phyloP scores from a whole-genome alignment of 768 basidiomycete species.

The Pleurotus giganteus region DNA sequence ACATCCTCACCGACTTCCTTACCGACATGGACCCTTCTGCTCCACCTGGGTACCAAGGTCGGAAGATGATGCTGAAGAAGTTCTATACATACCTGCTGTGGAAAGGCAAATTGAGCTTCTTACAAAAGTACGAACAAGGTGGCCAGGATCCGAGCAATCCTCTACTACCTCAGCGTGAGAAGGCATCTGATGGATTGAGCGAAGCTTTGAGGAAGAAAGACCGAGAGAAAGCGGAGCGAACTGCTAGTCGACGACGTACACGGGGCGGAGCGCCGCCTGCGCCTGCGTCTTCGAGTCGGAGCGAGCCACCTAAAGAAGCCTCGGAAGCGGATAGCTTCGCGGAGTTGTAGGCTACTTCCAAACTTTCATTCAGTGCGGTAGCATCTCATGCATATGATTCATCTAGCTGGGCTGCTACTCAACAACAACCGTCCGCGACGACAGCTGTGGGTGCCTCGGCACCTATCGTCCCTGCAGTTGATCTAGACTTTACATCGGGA shows the following conservation, averaged over 20 bases:
- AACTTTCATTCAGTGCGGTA: not conserved
- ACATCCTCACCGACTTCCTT: conserved; percentile 78
- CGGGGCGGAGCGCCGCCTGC: conserved; percentile 65
- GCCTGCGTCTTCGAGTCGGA: conserved; percentile 16
- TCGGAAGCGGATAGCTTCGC: conserved; percentile 54
- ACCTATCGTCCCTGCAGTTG: conserved; percentile 22
- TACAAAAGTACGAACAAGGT: conserved; percentile 29
- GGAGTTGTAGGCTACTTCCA: conserved; percentile 47
- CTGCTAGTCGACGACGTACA: conserved; percentile 66
- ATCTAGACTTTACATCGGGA: conserved; percentile 36
- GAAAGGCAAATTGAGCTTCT: conserved; percentile 57
- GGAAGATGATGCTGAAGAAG: conserved; percentile 76
- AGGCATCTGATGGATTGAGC: conserved; percentile 44
- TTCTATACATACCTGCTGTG: conserved; percentile 75
- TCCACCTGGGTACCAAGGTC: conserved; percentile 61
- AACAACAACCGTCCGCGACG: conserved; percentile 20
- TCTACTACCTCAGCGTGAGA: conserved; percentile 9
- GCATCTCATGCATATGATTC: not conserved
- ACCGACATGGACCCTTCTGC: conserved; percentile 57
- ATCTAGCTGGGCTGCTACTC: conserved; percentile 33
- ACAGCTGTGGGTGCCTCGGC: conserved; percentile 13
- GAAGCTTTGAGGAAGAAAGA: conserved; percentile 82
- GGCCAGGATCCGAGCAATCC: not conserved
- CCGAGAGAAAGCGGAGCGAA: conserved; percentile 53
- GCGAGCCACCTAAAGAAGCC: conserved; percentile 21